Conservation (phyloP, 2,329 filamentous ascomycete species). For the Claviceps capensis region DNA sequence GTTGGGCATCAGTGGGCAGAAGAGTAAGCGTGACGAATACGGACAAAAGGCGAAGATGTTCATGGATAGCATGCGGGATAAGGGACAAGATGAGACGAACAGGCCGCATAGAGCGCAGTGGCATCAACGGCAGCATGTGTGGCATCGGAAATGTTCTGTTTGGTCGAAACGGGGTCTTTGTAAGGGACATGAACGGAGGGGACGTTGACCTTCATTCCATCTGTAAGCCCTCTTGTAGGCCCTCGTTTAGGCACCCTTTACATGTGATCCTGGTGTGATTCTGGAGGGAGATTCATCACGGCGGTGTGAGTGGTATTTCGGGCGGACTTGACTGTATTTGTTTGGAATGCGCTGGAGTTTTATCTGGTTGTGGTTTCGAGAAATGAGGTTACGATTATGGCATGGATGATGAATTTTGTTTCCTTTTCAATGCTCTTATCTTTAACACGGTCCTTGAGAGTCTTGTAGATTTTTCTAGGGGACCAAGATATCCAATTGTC, state of each 20-base stretch:
- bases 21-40: conserved; percentile 32
- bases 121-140: too few species aligned
- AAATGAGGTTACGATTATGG: neutral
- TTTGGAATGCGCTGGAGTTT: conserved; percentile 3
- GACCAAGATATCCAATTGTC: too few species aligned
- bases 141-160: neutral
- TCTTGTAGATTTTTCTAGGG: too few species aligned
- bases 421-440: neutral
- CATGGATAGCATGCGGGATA: conserved; percentile 13
- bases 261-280: neutral
- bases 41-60: conserved; percentile 31
- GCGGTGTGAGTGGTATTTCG: neutral
- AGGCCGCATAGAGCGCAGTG: neutral
- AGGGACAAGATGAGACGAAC: neutral
- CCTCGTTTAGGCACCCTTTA: too few species aligned
- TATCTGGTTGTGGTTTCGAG: conserved; percentile 1
- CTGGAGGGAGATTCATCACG: neutral
- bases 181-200: neutral
- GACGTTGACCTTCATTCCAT: neutral
- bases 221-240: neutral
- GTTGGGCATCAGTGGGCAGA: conserved; percentile 38
- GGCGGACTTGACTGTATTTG: neutral
- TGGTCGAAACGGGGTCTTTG: neutral
- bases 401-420: neutral
- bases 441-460: neutral